These are phyloP conservation scores for Thraustochytrium striatum DNA, from an alignment of 352 stramenopile genomes.

Conservation along the genomic window DNA sequence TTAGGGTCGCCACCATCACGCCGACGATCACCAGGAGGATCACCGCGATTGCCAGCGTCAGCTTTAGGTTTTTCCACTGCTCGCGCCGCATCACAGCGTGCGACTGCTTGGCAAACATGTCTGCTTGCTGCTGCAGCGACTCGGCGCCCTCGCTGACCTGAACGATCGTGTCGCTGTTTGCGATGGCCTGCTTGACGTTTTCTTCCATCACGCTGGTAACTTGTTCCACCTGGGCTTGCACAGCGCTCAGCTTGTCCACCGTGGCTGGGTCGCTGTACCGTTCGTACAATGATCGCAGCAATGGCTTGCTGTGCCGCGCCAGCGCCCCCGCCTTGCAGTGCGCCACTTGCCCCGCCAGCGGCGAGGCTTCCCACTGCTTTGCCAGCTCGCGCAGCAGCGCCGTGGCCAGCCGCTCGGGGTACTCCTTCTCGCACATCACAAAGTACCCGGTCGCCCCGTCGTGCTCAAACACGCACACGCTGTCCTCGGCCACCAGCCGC, in stretches of 20 bases:
- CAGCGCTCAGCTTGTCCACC: slow-evolving; percentile 48
- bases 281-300: too few species aligned
- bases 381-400: too few species aligned
- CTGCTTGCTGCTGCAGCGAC: slow-evolving; percentile 50
- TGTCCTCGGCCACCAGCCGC: too few species aligned
- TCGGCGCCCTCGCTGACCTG: slow-evolving; percentile 51
- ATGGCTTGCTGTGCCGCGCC: too few species aligned
- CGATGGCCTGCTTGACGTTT: slow-evolving; percentile 50
- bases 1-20: slow-evolving; percentile 18
- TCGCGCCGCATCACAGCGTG: slow-evolving; percentile 46
- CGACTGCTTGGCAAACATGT: slow-evolving; percentile 52
- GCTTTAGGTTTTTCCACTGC: slow-evolving; percentile 56
- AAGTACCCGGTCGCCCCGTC: too few species aligned
- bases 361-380: too few species aligned
- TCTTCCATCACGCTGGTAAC: slow-evolving; percentile 55
- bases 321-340: too few species aligned
- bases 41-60: slow-evolving; percentile 50
- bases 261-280: slow-evolving; percentile 51
- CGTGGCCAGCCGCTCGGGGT: too few species aligned
- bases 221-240: slow-evolving; percentile 52
- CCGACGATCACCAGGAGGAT: slow-evolving; percentile 50
- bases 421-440: too few species aligned
- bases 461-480: too few species aligned
- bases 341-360: too few species aligned
- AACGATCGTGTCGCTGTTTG: slow-evolving; percentile 51